Base-by-base conservation (phyloP, 768 basidiomycete genomes). In the Dioszegia crocea region DNA sequence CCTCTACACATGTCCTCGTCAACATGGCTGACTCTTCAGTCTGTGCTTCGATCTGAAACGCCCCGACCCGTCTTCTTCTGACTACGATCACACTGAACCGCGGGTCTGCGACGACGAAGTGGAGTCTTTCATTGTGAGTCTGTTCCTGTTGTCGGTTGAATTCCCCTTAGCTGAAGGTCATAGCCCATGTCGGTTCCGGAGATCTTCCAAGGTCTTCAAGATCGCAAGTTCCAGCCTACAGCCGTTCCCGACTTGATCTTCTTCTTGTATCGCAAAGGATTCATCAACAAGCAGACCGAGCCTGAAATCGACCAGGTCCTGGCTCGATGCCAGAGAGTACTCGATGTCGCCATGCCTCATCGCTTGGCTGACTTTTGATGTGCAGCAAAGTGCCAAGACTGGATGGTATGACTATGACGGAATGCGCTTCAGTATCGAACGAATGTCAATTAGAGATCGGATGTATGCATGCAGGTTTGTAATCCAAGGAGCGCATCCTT, bases 201-300 rank as follows among this genome's bases (percentile, higher is more conserved):
- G 39, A 27, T 53, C 19, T 8, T 19, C 3, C 33, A 24, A 26
- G 24, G 21, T 17, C 51, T 53, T 36, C 38, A 24, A 10, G 21
- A 29, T 36, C 36, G 51, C 36, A 29, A 40, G 24, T 53, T 39
- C 23, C 51, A 53, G 38, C 38, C 36, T 5, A 36, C 51, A 5
- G 51, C 51, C 4, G 51, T 53, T 10, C 51, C 51, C 23, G 51
- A 53, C 51, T 19, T 53, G 11, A 40, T 53, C 51, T 53, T 29
- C 39, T 53, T 53, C 51, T 19, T 53, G 11, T 27, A 40, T 29
- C 36, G 51, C 21, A 10, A 53, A 14, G 51, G 51, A 3, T 82
- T 85, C 60, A 80, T 96, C 54, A 92, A 88, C 0, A 83, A 89
- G 0, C 90, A 92, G 59, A 88, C 86, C 59, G 93, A 97, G 71